Evolutionary conservation across 2,329 filamentous ascomycete genomes (phyloP), one percentile per base, ranked within the genome.

Genomic region (Aspergillus proliferans): DNA sequence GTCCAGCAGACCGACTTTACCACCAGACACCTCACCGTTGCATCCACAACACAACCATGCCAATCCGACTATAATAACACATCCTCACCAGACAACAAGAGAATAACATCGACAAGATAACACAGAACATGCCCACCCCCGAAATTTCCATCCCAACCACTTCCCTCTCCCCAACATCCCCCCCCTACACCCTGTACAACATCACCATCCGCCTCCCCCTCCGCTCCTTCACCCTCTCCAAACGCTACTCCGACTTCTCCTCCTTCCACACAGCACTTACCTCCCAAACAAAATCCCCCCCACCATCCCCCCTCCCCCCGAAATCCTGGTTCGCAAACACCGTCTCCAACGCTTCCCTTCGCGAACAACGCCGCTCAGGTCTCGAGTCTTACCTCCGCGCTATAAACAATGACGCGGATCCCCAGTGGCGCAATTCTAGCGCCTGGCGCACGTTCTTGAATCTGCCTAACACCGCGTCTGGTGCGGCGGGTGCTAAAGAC

Each of bases 181-280:
- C 82, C 56, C 72, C 79, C 3, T 80, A 79, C 67, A 84, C 81
- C 0, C 63, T 78, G 58, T 85, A 85, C 69, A 78, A 82, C 55
- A 76, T 85, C 61, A 74, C 75, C 46, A 73, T 85, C 55, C 76
- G 81, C 39, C 77, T 84, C 18, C 81, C 82, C 1, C 75, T 84
- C 28, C 77, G 80, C 47, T 77, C 79, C 44, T 78, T 79, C 56
- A 79, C 74, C 40, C 66, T 83, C 48, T 73, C 73, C 42, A 85
- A 85, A 64, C 81, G 82, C 56, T 85, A 84, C 71, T 82, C 80
- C 46, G 82, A 85, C 65, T 85, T 85, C 65, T 63, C 71, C 40
- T 59, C 72, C 47, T 77, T 85, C 48, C 75, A 85, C 65, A 64
- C 65, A 3, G 65, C 72, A 2, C 71, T 85, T 6, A 68, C 69